These are phyloP conservation scores for Simplicillium sp. DNA, from an alignment of 2,329 filamentous ascomycete species.

Conservation along the genomic window DNA sequence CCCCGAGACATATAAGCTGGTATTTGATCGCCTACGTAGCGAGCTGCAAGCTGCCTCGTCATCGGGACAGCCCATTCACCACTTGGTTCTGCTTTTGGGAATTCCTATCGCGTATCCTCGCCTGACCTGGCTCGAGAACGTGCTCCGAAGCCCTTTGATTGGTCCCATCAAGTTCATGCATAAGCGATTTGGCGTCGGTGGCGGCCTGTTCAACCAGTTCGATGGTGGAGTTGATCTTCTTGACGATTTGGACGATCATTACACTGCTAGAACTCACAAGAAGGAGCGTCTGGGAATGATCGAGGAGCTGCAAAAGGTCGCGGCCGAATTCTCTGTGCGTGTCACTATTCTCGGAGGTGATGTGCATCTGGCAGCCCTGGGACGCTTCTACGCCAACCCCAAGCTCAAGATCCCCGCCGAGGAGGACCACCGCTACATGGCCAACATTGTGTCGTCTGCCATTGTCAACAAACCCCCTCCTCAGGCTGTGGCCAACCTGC, in stretches of 20 bases:
- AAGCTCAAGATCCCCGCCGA: constrained; percentile 67
- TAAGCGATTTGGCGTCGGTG: constrained; percentile 78
- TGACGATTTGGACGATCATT: constrained; percentile 92
- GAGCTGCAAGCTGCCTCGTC: constrained; percentile 62
- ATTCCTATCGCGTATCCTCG: constrained; percentile 84
- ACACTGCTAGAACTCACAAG: constrained; percentile 88
- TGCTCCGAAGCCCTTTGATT: constrained; percentile 77
- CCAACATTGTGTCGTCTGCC: constrained; percentile 85
- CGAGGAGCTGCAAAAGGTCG: constrained; percentile 71
- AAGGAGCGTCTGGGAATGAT: constrained; percentile 72
- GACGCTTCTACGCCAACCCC: constrained; percentile 90
- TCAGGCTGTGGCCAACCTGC: constrained; percentile 75
- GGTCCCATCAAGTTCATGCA: constrained; percentile 84
- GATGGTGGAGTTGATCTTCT: constrained; percentile 88
- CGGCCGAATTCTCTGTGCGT: constrained; percentile 77
- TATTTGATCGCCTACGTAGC: constrained; percentile 66
- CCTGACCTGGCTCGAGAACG: constrained; percentile 93
- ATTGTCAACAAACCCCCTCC: constrained; percentile 95
- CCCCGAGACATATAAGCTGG: constrained; percentile 75
- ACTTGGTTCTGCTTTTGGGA: constrained; percentile 78
- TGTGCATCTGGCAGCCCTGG: constrained; percentile 84
- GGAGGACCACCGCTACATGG: constrained; percentile 87
- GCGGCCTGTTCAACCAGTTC: constrained; percentile 85
- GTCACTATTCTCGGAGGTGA: constrained; percentile 91
- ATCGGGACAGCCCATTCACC: constrained; percentile 69